Percentiles rank a stretch among this genome's conserved stretches.
Evolutionary conservation across 2,329 filamentous ascomycete genomes (phyloP).

Genomic region (Pleurostoma richardsiae): DNA sequence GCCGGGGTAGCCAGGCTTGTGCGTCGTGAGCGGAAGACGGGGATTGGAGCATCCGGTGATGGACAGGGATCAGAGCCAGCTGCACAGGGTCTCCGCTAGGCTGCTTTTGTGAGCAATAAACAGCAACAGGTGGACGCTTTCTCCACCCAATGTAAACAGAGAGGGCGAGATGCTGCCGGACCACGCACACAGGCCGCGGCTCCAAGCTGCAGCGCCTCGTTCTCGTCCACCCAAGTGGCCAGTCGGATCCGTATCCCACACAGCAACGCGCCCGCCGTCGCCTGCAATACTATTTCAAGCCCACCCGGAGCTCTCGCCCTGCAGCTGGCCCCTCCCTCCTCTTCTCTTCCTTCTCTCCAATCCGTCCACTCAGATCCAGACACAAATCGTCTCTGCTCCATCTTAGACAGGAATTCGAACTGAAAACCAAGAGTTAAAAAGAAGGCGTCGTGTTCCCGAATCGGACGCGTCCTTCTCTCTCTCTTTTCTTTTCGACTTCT

Average conservation of each 20-base stretch:
- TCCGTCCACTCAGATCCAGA: conserved; percentile 15
- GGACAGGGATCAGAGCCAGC: not conserved
- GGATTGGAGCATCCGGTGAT: not conserved
- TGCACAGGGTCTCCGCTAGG: conserved; percentile 10
- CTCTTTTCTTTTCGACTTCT: conserved; percentile 44
- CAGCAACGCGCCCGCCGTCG: too few species aligned
- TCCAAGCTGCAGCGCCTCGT: not conserved
- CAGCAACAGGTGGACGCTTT: conserved; percentile 7
- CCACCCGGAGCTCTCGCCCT: conserved; percentile 10
- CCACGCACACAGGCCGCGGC: conserved; percentile 9
- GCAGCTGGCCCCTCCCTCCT: conserved; percentile 6
- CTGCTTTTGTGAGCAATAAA: conserved; percentile 15
- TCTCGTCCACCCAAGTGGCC: conserved; percentile 1
- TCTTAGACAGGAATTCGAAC: conserved; percentile 16
- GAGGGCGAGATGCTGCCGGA: conserved; percentile 2
- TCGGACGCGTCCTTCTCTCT: conserved; percentile 27
- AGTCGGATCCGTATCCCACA: not conserved
- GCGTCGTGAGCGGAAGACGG: conserved; percentile 6
- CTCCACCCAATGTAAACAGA: conserved; percentile 19
- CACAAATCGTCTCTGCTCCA: conserved; percentile 23
- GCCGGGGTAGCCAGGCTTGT: not conserved
- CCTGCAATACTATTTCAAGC: conserved; percentile 8
- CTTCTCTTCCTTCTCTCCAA: conserved; percentile 14
- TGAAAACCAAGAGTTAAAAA: conserved; percentile 24
- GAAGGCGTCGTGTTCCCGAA: conserved; percentile 18